A percentile compares a stretch with the other conserved stretches of the same genome.
These are phyloP conservation scores for Epichloe hybrida DNA, from an alignment of 2,329 filamentous ascomycete species.

Conservation along the genomic window DNA sequence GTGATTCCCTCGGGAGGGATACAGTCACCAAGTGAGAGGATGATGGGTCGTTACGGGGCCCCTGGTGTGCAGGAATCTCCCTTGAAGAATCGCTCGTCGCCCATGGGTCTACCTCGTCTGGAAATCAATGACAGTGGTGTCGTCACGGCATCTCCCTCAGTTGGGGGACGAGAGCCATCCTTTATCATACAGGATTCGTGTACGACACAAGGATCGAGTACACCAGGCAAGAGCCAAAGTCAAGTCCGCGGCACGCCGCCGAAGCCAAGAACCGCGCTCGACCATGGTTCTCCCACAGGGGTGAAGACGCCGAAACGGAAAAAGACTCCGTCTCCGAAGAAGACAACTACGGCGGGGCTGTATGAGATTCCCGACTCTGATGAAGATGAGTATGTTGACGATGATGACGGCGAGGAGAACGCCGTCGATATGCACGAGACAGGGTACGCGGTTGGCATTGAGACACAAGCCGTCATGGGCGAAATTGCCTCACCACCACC, in stretches of 20 bases:
- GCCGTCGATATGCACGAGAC: constrained; percentile 1
- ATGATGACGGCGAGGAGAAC: neutral
- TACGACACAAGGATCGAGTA: constrained; percentile 21
- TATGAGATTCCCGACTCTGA: constrained; percentile 36
- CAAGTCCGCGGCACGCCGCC: neutral
- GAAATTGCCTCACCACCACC: constrained; percentile 16
- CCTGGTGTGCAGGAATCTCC: constrained; percentile 22
- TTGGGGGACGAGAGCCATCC: constrained; percentile 11
- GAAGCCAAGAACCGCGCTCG: neutral
- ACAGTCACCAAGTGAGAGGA: constrained; percentile 27
- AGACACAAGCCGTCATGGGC: constrained; percentile 22
- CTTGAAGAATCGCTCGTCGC: constrained; percentile 21
- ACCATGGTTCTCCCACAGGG: constrained; percentile 11
- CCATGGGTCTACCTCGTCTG: constrained; percentile 10
- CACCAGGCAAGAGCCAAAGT: constrained; percentile 14
- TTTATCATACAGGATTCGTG: constrained; percentile 34
- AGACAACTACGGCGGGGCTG: neutral
- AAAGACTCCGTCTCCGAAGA: constrained; percentile 7
- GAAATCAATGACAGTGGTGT: constrained; percentile 12
- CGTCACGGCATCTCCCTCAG: constrained; percentile 8
- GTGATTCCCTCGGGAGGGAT: constrained; percentile 29
- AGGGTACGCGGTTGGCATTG: constrained; percentile 15
- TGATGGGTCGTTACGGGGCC: constrained; percentile 26
- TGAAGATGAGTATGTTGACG: constrained; percentile 7
- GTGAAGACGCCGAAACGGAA: constrained; percentile 6